These are phyloP conservation scores for Fusarium torreyae DNA, from an alignment of 2,329 filamentous ascomycete species.

Conservation along the genomic window DNA sequence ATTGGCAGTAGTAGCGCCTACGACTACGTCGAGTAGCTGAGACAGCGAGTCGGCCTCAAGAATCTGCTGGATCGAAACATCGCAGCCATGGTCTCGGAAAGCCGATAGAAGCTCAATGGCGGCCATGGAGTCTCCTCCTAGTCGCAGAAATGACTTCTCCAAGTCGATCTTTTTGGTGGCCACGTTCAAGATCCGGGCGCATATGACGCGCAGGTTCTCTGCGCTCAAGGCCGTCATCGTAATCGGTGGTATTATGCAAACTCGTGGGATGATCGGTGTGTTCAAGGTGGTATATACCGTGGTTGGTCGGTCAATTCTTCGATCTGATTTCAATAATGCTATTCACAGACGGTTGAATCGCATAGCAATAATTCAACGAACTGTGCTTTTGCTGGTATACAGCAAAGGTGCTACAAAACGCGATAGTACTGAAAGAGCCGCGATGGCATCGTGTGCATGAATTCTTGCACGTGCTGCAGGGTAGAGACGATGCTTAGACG, in stretches of 20 bases:
- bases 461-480: constrained; percentile 12
- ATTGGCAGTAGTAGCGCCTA: constrained; percentile 14
- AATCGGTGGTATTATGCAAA: constrained; percentile 11
- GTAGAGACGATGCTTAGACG: constrained; percentile 14
- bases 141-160: constrained; percentile 13
- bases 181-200: constrained; percentile 14
- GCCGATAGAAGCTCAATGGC: constrained; percentile 15
- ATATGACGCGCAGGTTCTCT: constrained; percentile 17
- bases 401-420: constrained; percentile 12
- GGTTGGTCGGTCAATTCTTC: constrained; percentile 7
- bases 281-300: constrained; percentile 9
- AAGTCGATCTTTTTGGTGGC: constrained; percentile 16
- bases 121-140: constrained; percentile 12
- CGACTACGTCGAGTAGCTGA: constrained; percentile 12
- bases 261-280: constrained; percentile 10
- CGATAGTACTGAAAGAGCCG: constrained; percentile 9
- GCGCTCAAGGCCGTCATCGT: constrained; percentile 8
- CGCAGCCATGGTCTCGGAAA: constrained; percentile 17
- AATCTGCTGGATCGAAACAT: constrained; percentile 18
- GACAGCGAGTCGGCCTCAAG: constrained; percentile 14
- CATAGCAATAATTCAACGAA: constrained; percentile 11
- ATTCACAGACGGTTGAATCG: constrained; percentile 11
- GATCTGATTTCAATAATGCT: constrained; percentile 12
- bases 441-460: constrained; percentile 11
- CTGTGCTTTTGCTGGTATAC: constrained; percentile 11